A percentile compares a stretch with the other conserved stretches of the same genome.
These are phyloP conservation scores for Penicillium janthinellum DNA, from an alignment of 2,329 filamentous ascomycete genomes.

Conservation along the genomic window DNA sequence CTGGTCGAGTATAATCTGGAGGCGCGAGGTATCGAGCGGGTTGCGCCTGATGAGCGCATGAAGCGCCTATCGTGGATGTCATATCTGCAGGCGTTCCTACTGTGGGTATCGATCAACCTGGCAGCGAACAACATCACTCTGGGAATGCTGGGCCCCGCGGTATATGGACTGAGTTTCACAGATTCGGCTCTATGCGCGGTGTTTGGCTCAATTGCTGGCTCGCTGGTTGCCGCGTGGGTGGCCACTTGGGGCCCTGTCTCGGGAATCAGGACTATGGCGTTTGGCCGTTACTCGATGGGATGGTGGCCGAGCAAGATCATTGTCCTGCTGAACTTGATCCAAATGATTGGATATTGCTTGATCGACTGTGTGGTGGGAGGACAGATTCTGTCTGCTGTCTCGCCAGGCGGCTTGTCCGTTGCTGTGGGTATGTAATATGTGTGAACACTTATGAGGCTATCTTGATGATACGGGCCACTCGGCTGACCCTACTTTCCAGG, in stretches of 20 bases:
- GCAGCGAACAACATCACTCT: conserved; percentile 66
- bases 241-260: conserved; percentile 63
- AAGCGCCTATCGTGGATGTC: conserved; percentile 53
- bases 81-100: conserved; percentile 57
- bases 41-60: conserved; percentile 58
- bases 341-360: conserved; percentile 63
- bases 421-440: conserved; percentile 55
- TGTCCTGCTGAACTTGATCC: conserved; percentile 63
- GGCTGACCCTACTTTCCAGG: conserved; percentile 27
- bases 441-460: no score
- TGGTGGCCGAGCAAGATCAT: conserved; percentile 68
- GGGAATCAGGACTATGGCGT: conserved; percentile 64
- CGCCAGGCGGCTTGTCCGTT: conserved; percentile 59
- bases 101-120: conserved; percentile 66
- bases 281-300: conserved; percentile 64
- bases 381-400: conserved; percentile 68
- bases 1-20: conserved; percentile 54
- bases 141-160: conserved; percentile 63
- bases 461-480: neutral
- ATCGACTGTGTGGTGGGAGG: conserved; percentile 68
- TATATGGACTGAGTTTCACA: conserved; percentile 60
- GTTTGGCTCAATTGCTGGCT: conserved; percentile 60
- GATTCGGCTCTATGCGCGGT: conserved; percentile 60
- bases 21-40: conserved; percentile 62
- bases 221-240: conserved; percentile 59